Evolutionary conservation across 108 stramenopile genomes (phyloP), one percentile per base, ranked within the genome.

Genomic region (Nannochloropsis oceanica): DNA sequence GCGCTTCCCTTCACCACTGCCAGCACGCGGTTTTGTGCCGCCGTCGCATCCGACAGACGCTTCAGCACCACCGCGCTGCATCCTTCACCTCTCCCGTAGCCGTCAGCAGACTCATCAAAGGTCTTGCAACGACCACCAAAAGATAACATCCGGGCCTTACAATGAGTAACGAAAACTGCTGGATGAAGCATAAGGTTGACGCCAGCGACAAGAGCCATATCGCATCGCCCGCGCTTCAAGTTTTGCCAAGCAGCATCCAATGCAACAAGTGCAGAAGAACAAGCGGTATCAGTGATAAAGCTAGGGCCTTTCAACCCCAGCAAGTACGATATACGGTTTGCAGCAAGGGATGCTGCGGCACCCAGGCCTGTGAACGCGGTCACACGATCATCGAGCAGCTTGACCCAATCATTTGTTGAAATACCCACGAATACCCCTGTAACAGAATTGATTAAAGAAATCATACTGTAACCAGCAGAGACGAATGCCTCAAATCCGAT

Each of bases 191-290:
- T 25, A 22, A 90, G 86, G 80, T 91, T 89, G n/a, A 87, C 90
- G 26, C 83, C 88, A 9, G 80, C 87, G 43, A 89, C 90, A 26
- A 91, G 26, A 27, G 91, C 91, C 8, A 27, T 27, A 24, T 80
- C 81, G 26, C 90, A 87, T 34, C 87, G 87, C 11, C 25, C 42
- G 18, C 18, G 12, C 79, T 79, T 59, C n/a, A 91, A 84, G 43
- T 44, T 27, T 25, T 42, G 26, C 26, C 85, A 83, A 26, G 91
- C 91, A 22, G 86, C 44, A 27, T 90, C 43, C 42, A 90, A 44
- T 44, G 91, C 90, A 25, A 90, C 90, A 13, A 91, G 87, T 11
- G 91, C 91, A 20, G 91, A 91, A 0, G 91, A 91, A 88, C 91
- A 91, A 13, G 91, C 91, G 9, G 91, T 91, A 43, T 91, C 91